Evolutionary conservation across 1,139 yeast species (phyloP).

Genomic region (Yamadazyma taylorii): DNA sequence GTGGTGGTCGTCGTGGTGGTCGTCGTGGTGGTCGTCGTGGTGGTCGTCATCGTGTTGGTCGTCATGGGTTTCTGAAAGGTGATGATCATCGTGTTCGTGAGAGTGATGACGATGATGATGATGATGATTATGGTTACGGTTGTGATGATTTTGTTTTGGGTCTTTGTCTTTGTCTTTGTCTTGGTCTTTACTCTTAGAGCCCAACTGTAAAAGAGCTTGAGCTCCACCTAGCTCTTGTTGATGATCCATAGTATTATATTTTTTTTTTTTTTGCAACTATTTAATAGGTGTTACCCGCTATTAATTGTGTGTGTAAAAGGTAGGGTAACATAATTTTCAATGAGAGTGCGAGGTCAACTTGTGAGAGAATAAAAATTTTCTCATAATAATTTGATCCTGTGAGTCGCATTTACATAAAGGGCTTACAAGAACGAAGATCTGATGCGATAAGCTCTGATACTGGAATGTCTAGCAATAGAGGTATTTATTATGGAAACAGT

Average conservation of each 20-base stretch:
- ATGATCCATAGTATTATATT: constrained; percentile 26
- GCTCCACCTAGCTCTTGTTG: constrained; percentile 49
- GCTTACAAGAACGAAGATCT: too few species aligned
- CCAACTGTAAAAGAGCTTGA: constrained; percentile 45
- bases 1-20: background rate
- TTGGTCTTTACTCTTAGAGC: constrained; percentile 30
- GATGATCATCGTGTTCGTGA: constrained; percentile 4
- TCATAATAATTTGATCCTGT: too few species aligned
- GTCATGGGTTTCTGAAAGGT: background rate
- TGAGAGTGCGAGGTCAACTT: too few species aligned
- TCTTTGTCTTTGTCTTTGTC: constrained; percentile 15
- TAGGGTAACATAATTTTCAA: constrained; percentile 8
- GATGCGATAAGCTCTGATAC: too few species aligned
- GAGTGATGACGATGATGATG: constrained; percentile 7
- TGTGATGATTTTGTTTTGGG: too few species aligned
- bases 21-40: constrained; percentile 5
- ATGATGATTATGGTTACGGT: constrained; percentile 8
- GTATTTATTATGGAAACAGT: too few species aligned
- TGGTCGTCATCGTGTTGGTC: constrained; percentile 20
- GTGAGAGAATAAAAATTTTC: too few species aligned
- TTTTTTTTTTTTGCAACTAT: constrained; percentile 15
- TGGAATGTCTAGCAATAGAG: too few species aligned
- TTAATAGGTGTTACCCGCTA: constrained; percentile 22
- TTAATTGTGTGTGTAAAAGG: constrained; percentile 2
- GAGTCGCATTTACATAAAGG: too few species aligned